Evolutionary conservation across 352 stramenopile genomes (phyloP).

Genomic region (Thalassiosira exigua): DNA sequence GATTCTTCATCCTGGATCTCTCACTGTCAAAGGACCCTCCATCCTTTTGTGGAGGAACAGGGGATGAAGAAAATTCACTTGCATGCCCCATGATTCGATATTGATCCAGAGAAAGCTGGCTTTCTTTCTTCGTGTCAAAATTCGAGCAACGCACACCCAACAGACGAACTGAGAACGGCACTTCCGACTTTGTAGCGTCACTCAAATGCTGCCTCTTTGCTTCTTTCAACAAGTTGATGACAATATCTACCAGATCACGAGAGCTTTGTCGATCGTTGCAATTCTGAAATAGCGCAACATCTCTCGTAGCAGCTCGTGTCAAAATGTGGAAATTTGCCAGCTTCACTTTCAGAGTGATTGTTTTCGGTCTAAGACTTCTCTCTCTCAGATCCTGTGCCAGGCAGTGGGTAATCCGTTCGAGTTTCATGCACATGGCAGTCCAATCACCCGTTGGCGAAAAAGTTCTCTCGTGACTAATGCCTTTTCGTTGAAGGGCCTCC

Average conservation of each 20-base stretch:
- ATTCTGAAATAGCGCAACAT: constrained; percentile 40
- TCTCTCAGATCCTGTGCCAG: constrained; percentile 65
- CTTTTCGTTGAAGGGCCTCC: constrained; percentile 55
- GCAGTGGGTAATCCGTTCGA: constrained; percentile 64
- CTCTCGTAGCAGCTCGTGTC: constrained; percentile 36
- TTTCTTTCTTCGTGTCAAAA: constrained; percentile 57
- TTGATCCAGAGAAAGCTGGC: constrained; percentile 37
- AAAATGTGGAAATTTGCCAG: constrained; percentile 76
- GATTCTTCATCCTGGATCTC: neutral
- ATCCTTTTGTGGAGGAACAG: neutral
- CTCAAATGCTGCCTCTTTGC: constrained; percentile 47
- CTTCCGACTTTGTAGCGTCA: neutral
- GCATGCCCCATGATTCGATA: constrained; percentile 8
- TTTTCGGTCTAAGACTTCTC: constrained; percentile 68
- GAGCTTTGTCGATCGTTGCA: constrained; percentile 38
- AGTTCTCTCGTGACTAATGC: constrained; percentile 80
- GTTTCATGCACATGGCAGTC: constrained; percentile 55
- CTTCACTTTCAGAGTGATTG: constrained; percentile 83
- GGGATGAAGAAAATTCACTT: no score
- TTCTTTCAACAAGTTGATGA: constrained; percentile 57
- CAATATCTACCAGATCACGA: constrained; percentile 55
- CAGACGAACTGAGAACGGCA: constrained; percentile 67
- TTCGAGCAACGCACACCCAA: constrained; percentile 77
- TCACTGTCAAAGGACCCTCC: neutral
- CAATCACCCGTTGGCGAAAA: constrained; percentile 64